Percentiles rank a stretch among this genome's conserved stretches.
Evolutionary conservation across 352 stramenopile species (phyloP).

Genomic region (Globisporangium abappressorium): DNA sequence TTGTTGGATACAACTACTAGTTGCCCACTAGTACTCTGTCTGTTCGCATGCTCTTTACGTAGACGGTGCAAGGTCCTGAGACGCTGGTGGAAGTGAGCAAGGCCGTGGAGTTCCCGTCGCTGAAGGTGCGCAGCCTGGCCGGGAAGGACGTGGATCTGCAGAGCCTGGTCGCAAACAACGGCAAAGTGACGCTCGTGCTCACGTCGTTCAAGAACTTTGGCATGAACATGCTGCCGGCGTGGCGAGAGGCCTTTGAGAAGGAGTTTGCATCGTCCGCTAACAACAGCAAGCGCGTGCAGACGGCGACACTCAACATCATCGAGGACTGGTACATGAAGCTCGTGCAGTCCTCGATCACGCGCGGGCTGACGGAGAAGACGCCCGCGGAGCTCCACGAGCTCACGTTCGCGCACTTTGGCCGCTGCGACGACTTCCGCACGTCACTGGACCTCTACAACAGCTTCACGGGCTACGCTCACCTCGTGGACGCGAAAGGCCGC

Average conservation of each 20-base stretch:
- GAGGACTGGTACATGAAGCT: slow-evolving; percentile 90
- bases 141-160: slow-evolving; percentile 50
- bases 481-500: slow-evolving; percentile 76
- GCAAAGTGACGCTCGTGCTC: slow-evolving; percentile 69
- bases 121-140: slow-evolving; percentile 50
- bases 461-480: slow-evolving; percentile 82
- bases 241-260: slow-evolving; percentile 59
- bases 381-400: slow-evolving; percentile 40
- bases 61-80: slow-evolving; percentile 44
- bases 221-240: slow-evolving; percentile 75
- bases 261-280: slow-evolving; percentile 28
- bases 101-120: slow-evolving; percentile 46
- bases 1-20: too few relatives aligned
- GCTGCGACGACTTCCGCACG: slow-evolving; percentile 81
- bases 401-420: slow-evolving; percentile 71
- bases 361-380: slow-evolving; percentile 53
- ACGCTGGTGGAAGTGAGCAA: slow-evolving; percentile 60
- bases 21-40: background rate
- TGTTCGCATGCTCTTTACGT: background rate
- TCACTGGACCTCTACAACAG: slow-evolving; percentile 80
- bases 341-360: slow-evolving; percentile 63
- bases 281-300: slow-evolving; percentile 40
- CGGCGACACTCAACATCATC: slow-evolving; percentile 78
- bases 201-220: slow-evolving; percentile 88
- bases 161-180: slow-evolving; percentile 35